Percentiles rank a stretch among this genome's conserved stretches.
phyloP scores from a whole-genome alignment of 2,329 filamentous ascomycete species.

The Trichoderma sp. region DNA sequence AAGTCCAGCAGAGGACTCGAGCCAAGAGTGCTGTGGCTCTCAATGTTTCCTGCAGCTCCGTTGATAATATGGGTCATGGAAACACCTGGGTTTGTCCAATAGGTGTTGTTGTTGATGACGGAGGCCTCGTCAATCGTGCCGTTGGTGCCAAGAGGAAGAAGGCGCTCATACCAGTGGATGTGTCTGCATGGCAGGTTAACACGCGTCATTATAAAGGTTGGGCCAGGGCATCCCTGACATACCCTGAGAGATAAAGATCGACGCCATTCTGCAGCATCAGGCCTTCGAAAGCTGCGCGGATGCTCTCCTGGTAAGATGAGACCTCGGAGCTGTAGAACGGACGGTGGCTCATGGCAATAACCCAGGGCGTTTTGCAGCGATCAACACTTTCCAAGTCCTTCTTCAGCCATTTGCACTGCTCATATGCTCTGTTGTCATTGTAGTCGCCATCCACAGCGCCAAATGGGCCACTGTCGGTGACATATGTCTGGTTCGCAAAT shows the following conservation, averaged over 20 bases:
- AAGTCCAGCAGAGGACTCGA: slow-evolving; percentile 2
- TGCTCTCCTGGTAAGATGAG: slow-evolving; percentile 5
- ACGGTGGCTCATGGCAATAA: slow-evolving; percentile 23
- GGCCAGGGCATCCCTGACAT: background rate
- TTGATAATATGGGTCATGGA: slow-evolving; percentile 23
- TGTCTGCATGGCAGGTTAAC: slow-evolving; percentile 8
- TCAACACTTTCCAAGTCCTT: slow-evolving; percentile 14
- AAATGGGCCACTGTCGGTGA: slow-evolving; percentile 21
- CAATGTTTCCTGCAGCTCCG: slow-evolving; percentile 21
- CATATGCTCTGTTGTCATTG: slow-evolving; percentile 17
- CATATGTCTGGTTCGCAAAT: slow-evolving; percentile 18
- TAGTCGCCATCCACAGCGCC: slow-evolving; percentile 10
- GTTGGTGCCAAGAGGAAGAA: slow-evolving; percentile 17
- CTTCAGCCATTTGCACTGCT: slow-evolving; percentile 15
- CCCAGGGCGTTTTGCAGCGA: slow-evolving; percentile 19
- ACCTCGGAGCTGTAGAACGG: slow-evolving; percentile 20
- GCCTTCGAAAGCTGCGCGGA: slow-evolving; percentile 11
- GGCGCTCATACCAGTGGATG: slow-evolving; percentile 21
- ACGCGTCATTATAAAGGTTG: background rate
- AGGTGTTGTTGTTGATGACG: slow-evolving; percentile 14
- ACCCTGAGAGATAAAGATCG: slow-evolving; percentile 18
- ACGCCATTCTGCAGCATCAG: slow-evolving; percentile 16
- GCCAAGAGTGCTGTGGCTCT: slow-evolving; percentile 19
- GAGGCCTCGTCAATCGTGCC: slow-evolving; percentile 17
- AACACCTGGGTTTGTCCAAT: slow-evolving; percentile 17